Evolutionary conservation across 306 rosid genomes (phyloP).

Genomic region (Trichosanthes cucumerina): DNA sequence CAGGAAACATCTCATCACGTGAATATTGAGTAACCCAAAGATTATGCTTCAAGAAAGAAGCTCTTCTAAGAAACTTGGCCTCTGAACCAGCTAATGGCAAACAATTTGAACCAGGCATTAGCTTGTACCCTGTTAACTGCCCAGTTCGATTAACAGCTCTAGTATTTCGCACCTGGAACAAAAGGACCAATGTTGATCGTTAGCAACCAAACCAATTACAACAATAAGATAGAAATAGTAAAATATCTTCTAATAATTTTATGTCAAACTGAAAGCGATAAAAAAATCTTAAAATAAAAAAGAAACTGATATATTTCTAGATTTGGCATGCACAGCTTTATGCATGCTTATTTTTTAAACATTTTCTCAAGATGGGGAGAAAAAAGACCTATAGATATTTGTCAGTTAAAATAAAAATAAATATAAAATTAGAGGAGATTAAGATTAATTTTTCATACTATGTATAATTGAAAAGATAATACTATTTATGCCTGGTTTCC

Average conservation of each 20-base stretch:
- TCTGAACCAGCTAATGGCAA: constrained; percentile 63
- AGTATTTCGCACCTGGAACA: constrained; percentile 57
- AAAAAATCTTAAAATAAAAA: not conserved
- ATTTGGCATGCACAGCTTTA: not conserved
- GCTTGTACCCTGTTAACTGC: constrained; percentile 72
- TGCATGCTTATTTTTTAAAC: not conserved
- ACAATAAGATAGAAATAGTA: not conserved
- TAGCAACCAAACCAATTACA: constrained; percentile 9
- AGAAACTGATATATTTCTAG: not conserved
- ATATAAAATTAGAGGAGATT: not conserved
- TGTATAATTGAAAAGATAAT: not conserved
- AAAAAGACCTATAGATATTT: not conserved
- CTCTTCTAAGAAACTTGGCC: constrained; percentile 77
- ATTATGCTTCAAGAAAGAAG: constrained; percentile 76
- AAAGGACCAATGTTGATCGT: not conserved
- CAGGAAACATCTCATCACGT: constrained; percentile 59
- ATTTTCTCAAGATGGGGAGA: not conserved
- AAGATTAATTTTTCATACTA: not conserved
- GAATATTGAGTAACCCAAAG: constrained; percentile 76
- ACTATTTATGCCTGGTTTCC: not conserved
- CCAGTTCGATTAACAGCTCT: constrained; percentile 67
- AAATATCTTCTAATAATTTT: not conserved
- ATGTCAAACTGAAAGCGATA: not conserved
- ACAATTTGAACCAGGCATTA: constrained; percentile 78
- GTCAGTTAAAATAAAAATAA: not conserved